phyloP scores from a whole-genome alignment of 768 basidiomycete genomes.

The Daedalea quercina region DNA sequence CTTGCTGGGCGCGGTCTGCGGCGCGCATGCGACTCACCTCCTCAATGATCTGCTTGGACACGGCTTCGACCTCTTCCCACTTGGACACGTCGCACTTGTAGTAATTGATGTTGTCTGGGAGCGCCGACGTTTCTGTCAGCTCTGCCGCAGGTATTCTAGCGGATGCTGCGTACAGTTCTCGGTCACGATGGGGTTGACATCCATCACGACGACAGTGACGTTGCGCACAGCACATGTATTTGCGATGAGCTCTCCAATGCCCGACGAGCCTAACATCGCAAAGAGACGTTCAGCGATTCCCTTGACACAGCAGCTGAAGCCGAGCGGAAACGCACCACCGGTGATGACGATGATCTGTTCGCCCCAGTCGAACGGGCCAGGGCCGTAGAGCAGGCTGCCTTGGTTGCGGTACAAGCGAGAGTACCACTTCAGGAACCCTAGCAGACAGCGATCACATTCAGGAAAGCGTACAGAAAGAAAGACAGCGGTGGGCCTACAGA shows the following conservation, averaged over 20 bases:
- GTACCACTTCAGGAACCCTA: constrained; percentile 67
- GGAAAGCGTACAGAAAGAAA: background rate
- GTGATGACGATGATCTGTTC: constrained; percentile 89
- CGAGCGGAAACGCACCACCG: constrained; percentile 58
- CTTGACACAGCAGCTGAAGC: background rate
- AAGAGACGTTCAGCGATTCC: too few relatives aligned
- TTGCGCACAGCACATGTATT: constrained; percentile 81
- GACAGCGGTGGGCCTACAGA: constrained; percentile 47
- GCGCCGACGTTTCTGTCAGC: background rate
- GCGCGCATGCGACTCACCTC: constrained; percentile 47
- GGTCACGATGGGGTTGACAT: constrained; percentile 69
- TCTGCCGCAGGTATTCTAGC: background rate
- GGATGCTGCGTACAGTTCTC: constrained; percentile 55
- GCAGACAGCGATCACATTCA: background rate
- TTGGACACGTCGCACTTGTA: constrained; percentile 92
- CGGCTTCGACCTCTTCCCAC: constrained; percentile 74
- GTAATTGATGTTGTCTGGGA: constrained; percentile 67
- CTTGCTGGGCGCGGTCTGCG: background rate
- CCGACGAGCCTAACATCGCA: constrained; percentile 61
- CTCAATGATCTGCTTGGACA: constrained; percentile 65
- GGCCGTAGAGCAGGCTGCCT: constrained; percentile 53
- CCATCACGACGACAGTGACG: constrained; percentile 80
- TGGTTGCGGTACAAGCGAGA: constrained; percentile 74
- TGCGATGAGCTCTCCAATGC: constrained; percentile 83
- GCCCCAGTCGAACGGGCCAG: constrained; percentile 69